Evolutionary conservation across 331 rosid genomes (phyloP), one percentile per base, ranked within the genome.

Genomic region (Quercus lobata): DNA sequence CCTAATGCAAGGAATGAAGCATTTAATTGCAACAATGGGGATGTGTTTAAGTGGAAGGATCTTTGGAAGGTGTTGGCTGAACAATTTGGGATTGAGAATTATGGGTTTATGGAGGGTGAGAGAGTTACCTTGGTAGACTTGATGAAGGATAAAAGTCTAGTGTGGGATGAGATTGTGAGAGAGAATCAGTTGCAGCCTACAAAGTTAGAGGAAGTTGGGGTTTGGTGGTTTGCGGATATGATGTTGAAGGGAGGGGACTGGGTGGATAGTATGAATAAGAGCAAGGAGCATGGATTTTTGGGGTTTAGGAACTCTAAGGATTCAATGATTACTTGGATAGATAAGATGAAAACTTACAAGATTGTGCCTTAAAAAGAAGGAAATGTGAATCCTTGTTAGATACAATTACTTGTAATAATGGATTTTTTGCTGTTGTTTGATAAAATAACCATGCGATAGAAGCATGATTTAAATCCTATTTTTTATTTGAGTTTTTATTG

Each of bases 11-110:
- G 56, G 72, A 90, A 91, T 56, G 97, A 91, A 57, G 94, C 89
- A 0, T 91, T 91, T 21, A 91, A 91, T 37, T 80, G 83, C 57
- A 90, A 71, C 83, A 92, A 92, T 0, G 92, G 91, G 4, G 92
- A 92, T 46, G 89, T 92, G 11, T 91, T 85, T 53, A 88, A 65
- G 78, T 92, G 94, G 97, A 92, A 90, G 80, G 89, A 86, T 2
- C 49, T 92, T 52, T 92, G 97, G 94, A 88, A 87, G 83, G 94
- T 81, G 61, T 71, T 92, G 89, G 94, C 92, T 1, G 92, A 91
- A 69, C 83, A 83, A 65, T 92, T 87, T 77, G 90, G 74, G 86
- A 92, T 92, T 52, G 90, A 88, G 78, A 87, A 91, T 22, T 87
- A 86, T 18, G 92, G 94, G 35, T 88, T 80, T 5, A 89, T 87